Evolutionary conservation across 495 filamentous ascomycete genomes (phyloP).

Genomic region (Daldinia caldariorum): DNA sequence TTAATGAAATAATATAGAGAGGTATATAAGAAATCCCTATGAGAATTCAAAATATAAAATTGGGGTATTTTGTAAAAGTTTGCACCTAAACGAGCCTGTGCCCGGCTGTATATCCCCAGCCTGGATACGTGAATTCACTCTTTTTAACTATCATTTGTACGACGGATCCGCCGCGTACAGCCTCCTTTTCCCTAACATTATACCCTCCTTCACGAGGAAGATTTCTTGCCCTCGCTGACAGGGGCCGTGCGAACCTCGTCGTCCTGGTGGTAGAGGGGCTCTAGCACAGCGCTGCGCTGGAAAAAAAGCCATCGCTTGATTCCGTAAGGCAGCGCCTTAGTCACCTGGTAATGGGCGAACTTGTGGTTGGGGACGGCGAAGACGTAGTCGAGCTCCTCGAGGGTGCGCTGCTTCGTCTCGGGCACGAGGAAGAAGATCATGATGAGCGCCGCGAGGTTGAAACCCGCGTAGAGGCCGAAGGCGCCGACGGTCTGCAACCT

Average conservation of each 20-base stretch:
- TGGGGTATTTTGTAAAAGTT: conserved; percentile 36
- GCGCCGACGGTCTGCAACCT: conserved; percentile 63
- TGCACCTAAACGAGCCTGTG: conserved; percentile 33
- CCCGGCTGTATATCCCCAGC: not conserved
- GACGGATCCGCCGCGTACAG: not conserved
- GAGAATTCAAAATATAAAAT: conserved; percentile 13
- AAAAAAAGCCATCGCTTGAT: conserved; percentile 72
- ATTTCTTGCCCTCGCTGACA: not conserved
- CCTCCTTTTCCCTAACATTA: not conserved
- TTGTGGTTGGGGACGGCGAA: conserved; percentile 75
- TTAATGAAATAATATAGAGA: conserved; percentile 2
- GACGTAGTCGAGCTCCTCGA: conserved; percentile 86
- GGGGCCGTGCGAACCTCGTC: conserved; percentile 16
- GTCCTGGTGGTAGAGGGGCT: conserved; percentile 68
- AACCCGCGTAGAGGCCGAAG: conserved; percentile 68
- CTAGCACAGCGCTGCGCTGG: conserved; percentile 60
- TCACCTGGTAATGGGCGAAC: conserved; percentile 72
- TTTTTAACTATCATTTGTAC: not conserved
- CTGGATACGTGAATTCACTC: conserved; percentile 15
- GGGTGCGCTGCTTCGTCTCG: conserved; percentile 73
- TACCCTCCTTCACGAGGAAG: not conserved
- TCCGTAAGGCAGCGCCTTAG: conserved; percentile 72
- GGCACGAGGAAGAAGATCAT: conserved; percentile 75
- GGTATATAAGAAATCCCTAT: conserved; percentile 16
- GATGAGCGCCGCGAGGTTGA: conserved; percentile 69